Evolutionary conservation across 1,139 yeast genomes (phyloP).

Genomic region (Scheffersomyces segobiensis): DNA sequence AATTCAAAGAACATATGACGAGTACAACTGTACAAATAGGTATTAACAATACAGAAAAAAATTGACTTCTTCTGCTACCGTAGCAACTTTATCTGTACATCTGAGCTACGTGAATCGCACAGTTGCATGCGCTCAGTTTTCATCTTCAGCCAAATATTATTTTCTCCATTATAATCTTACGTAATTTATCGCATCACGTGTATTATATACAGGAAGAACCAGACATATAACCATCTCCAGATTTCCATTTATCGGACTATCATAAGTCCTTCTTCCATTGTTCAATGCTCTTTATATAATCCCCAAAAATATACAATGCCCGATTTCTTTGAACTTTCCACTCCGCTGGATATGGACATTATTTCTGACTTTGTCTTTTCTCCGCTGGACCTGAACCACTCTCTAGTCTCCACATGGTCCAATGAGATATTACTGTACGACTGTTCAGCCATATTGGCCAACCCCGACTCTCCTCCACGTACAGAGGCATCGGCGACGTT

Average conservation of each 20-base stretch:
- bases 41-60: too few species aligned
- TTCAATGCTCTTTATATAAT: background rate
- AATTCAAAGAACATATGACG: too few species aligned
- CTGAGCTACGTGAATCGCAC: background rate
- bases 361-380: conserved; percentile 24
- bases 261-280: background rate
- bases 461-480: conserved; percentile 5
- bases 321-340: conserved; percentile 6
- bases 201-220: background rate
- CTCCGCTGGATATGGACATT: conserved; percentile 24
- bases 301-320: background rate
- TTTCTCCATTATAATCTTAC: background rate
- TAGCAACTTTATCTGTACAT: too few species aligned
- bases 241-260: background rate
- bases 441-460: conserved; percentile 7
- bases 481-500: conserved; percentile 5
- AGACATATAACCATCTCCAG: background rate
- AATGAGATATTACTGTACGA: conserved; percentile 38
- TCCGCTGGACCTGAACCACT: conserved; percentile 21
- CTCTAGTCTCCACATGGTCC: conserved; percentile 46
- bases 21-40: too few species aligned
- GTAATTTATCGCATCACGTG: background rate
- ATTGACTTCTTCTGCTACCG: too few species aligned
- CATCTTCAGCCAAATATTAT: background rate
- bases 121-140: background rate